Conservation (phyloP, 1,139 yeast species). For the Nakaseomyces uthaithaninus region DNA sequence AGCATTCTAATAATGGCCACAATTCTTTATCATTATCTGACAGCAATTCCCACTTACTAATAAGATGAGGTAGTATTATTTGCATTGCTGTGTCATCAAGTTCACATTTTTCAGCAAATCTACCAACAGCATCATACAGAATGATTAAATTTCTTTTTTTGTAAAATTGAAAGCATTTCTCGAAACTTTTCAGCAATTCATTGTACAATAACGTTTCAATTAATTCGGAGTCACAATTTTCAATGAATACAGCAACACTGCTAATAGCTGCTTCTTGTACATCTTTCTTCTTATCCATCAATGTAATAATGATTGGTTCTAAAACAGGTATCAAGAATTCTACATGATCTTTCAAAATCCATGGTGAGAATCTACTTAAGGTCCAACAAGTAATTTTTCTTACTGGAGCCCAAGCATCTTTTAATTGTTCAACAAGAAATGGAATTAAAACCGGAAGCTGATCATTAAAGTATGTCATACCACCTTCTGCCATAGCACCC, state of each 20-base stretch:
- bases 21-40: slow-evolving; percentile 72
- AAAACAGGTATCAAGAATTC: slow-evolving; percentile 69
- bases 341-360: slow-evolving; percentile 71
- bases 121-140: slow-evolving; percentile 85
- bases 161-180: slow-evolving; percentile 64
- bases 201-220: slow-evolving; percentile 49
- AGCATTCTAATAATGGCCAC: slow-evolving; percentile 89
- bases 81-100: slow-evolving; percentile 50
- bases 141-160: slow-evolving; percentile 75
- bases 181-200: slow-evolving; percentile 61
- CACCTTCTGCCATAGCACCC: slow-evolving; percentile 92
- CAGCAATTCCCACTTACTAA: slow-evolving; percentile 67
- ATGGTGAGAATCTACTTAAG: slow-evolving; percentile 68
- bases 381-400: slow-evolving; percentile 97
- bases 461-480: slow-evolving; percentile 60
- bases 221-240: slow-evolving; percentile 55
- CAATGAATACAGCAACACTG: slow-evolving; percentile 76
- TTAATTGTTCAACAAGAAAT: slow-evolving; percentile 69
- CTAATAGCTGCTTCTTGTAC: slow-evolving; percentile 94
- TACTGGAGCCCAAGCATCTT: slow-evolving; percentile 74
- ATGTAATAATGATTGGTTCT: slow-evolving; percentile 64
- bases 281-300: slow-evolving; percentile 75
- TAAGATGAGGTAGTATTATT: slow-evolving; percentile 67
- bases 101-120: slow-evolving; percentile 70
- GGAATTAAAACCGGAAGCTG: slow-evolving; percentile 79